Evolutionary conservation across 2,329 filamentous ascomycete species (phyloP).

Genomic region (Nigrograna mackinnonii): DNA sequence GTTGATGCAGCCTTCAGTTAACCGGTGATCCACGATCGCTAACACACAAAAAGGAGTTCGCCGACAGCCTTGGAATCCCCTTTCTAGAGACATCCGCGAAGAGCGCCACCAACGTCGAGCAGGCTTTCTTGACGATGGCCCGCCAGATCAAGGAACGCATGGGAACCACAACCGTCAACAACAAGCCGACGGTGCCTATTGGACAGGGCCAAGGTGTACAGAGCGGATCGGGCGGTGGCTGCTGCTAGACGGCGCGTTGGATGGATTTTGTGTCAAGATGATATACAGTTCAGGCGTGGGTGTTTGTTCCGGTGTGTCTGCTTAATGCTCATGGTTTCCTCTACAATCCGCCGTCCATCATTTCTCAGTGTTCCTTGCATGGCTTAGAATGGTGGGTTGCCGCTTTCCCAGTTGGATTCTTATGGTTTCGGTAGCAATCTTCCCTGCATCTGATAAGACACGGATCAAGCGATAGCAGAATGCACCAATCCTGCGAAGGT

Average conservation of each 20-base stretch:
- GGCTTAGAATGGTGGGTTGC: constrained; percentile 31
- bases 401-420: constrained; percentile 29
- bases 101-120: constrained; percentile 99
- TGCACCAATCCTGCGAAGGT: constrained; percentile 8
- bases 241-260: constrained; percentile 69
- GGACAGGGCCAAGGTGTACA: constrained; percentile 93
- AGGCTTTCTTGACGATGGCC: constrained; percentile 99
- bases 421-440: constrained; percentile 21
- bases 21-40: not conserved
- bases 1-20: constrained; percentile 23
- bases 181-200: constrained; percentile 97
- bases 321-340: constrained; percentile 33
- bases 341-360: constrained; percentile 22
- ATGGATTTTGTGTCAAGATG: constrained; percentile 10
- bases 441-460: constrained; percentile 17
- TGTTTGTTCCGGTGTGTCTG: constrained; percentile 28
- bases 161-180: constrained; percentile 96
- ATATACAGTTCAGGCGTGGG: constrained; percentile 30
- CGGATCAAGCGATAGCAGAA: constrained; percentile 13
- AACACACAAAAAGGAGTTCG: constrained; percentile 78
- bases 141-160: constrained; percentile 99
- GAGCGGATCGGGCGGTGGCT: constrained; percentile 80
- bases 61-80: constrained; percentile 96
- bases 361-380: constrained; percentile 31
- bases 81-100: constrained; percentile 99